Conservation (phyloP, 768 basidiomycete genomes). For the Calocera viscosa region DNA sequence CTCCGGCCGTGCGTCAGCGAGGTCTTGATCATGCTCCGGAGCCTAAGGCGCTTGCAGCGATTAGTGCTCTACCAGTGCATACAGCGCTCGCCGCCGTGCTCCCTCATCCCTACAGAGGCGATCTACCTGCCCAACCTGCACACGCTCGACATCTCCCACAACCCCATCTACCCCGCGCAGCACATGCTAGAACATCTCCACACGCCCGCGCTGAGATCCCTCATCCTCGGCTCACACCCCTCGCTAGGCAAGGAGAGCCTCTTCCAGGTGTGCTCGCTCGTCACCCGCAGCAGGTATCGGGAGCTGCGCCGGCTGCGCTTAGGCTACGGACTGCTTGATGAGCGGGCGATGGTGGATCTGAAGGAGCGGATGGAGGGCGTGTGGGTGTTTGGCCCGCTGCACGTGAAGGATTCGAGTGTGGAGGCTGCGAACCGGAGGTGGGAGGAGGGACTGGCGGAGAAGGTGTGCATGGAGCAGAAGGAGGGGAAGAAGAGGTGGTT, state of each 20-base stretch:
- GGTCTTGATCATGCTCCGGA: background rate
- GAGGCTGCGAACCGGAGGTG: background rate
- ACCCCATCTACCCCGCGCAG: background rate
- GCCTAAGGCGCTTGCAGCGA: background rate
- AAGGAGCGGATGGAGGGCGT: background rate
- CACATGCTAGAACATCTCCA: background rate
- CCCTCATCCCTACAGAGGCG: background rate
- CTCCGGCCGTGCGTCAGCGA: background rate
- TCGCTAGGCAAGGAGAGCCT: background rate
- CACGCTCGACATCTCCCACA: background rate
- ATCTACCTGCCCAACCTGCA: background rate
- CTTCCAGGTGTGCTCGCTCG: background rate
- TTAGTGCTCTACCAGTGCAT: background rate
- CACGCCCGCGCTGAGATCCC: background rate
- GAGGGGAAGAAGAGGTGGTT: background rate
- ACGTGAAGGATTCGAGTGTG: background rate
- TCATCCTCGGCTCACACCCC: background rate
- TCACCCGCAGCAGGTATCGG: background rate
- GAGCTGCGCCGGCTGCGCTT: background rate
- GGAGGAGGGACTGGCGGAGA: background rate
- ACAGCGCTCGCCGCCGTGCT: background rate
- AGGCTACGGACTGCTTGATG: background rate
- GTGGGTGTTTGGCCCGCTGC: background rate
- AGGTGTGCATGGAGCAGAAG: background rate
- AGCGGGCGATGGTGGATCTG: background rate